Evolutionary conservation across 345 rosid genomes (phyloP), one percentile per base, ranked within the genome.

Genomic region (Hevea brasiliensis): DNA sequence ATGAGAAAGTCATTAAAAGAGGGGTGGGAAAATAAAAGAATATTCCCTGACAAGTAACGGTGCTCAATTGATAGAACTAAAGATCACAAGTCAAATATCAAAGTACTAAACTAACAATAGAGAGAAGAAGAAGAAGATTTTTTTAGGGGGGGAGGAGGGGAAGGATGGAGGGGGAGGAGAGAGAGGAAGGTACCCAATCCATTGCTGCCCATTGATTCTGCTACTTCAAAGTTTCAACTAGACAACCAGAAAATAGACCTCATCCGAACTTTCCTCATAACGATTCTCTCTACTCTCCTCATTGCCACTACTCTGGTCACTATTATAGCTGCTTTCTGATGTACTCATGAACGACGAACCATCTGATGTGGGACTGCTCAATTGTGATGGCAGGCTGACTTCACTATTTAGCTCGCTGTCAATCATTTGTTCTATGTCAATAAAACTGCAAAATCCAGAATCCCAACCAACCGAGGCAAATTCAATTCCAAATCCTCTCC

Each of bases 301-400:
- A 3, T 84, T 89, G 58, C 88, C 88, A 60, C 93, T 87, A 75
- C 87, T 83, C 74, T 84, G 91, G 73, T 87, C 93, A 68, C 91
- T 86, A 65, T 78, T 86, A 67, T 89, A 89, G 84, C 87, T 89
- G 85, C 87, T 86, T 70, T 87, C 91, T 42, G 86, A 83, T 40
- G 84, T 79, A 74, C 85, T 84, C 84, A 84, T 74, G 65, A 79
- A 82, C 67, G 83, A 67, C 15, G 85, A 78, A 79, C 83, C 81
- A 70, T 83, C 88, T 44, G 86, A 87, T 26, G 67, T 15, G 55
- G 74, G 85, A 72, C 82, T 79, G 67, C 82, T 80, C 67, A 75
- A 74, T 66, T 80, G 85, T 0, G 86, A 83, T 13, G 87, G 80
- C 70, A 81, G 27, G 75, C 89, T 82, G 71, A 79, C 14, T 50